phyloP scores from a whole-genome alignment of 129 eudicot species.

The Gnaphalium uliginosum region DNA sequence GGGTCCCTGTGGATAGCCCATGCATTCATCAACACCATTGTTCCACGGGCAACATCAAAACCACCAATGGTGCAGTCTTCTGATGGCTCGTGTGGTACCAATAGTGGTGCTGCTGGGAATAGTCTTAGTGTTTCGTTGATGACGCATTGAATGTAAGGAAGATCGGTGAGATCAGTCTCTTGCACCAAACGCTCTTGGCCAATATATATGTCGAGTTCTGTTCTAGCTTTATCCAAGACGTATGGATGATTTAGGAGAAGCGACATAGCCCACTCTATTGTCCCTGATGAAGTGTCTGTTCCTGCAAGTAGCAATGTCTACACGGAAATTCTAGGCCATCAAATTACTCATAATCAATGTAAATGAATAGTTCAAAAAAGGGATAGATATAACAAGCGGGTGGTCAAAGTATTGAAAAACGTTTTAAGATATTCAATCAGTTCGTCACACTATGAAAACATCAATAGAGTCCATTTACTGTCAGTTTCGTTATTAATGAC shows the following conservation, averaged over 20 bases:
- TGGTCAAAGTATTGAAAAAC: no score
- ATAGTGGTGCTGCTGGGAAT: constrained; percentile 36
- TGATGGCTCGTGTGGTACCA: constrained; percentile 45
- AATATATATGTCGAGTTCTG: constrained; percentile 36
- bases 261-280: constrained; percentile 48
- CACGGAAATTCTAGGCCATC: background rate
- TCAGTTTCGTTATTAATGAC: no score
- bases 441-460: no score
- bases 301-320: constrained; percentile 38
- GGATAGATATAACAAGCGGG: background rate
- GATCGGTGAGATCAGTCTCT: constrained; percentile 43
- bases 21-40: constrained; percentile 38
- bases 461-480: no score
- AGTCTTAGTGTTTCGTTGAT: constrained; percentile 39
- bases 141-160: constrained; percentile 39
- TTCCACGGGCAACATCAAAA: constrained; percentile 40
- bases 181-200: constrained; percentile 37
- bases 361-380: background rate
- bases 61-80: constrained; percentile 43
- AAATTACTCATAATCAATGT: background rate
- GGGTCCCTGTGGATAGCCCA: constrained; percentile 50
- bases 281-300: constrained; percentile 46
- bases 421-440: no score
- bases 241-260: constrained; percentile 48
- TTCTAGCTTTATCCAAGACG: constrained; percentile 35